Conservation (phyloP, 371 early-diverging fungal species). For the Mucor mucedo region DNA sequence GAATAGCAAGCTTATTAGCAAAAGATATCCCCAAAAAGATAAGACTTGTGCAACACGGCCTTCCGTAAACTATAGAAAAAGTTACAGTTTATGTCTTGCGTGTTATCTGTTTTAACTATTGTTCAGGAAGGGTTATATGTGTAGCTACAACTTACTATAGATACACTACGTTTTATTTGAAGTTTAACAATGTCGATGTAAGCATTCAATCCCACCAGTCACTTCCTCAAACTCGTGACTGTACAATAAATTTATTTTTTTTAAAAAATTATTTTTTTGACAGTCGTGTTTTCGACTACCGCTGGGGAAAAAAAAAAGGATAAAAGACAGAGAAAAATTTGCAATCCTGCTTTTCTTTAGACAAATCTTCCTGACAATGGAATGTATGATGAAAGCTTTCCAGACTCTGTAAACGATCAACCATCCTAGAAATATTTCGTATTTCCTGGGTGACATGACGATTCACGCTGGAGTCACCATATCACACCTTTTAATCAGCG, state of each 20-base stretch:
- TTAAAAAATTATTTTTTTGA: neutral
- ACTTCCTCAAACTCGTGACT: too few relatives aligned
- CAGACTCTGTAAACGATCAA: slow-evolving; percentile 30
- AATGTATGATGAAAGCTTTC: slow-evolving; percentile 38
- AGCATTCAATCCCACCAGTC: too few relatives aligned
- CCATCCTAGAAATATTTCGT: slow-evolving; percentile 20
- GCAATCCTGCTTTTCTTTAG: slow-evolving; percentile 26
- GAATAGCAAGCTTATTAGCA: too few relatives aligned
- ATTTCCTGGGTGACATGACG: slow-evolving; percentile 30
- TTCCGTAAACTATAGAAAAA: too few relatives aligned
- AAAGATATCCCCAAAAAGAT: too few relatives aligned
- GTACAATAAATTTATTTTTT: neutral
- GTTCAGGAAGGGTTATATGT: too few relatives aligned
- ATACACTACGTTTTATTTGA: too few relatives aligned
- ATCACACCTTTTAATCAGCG: slow-evolving; percentile 33
- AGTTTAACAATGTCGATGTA: too few relatives aligned
- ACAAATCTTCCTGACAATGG: slow-evolving; percentile 37
- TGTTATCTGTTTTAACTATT: too few relatives aligned
- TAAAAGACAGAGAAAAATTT: slow-evolving; percentile 15
- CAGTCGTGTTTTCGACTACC: slow-evolving; percentile 1
- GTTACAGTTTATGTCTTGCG: too few relatives aligned
- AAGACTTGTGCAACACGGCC: too few relatives aligned
- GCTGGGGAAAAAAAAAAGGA: slow-evolving; percentile 1
- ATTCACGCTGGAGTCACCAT: slow-evolving; percentile 30
- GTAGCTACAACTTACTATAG: too few relatives aligned